Evolutionary conservation across 73 alveolate genomes (phyloP), one percentile per base, ranked within the genome.

Genomic region (Symbiodinium pilosum): DNA sequence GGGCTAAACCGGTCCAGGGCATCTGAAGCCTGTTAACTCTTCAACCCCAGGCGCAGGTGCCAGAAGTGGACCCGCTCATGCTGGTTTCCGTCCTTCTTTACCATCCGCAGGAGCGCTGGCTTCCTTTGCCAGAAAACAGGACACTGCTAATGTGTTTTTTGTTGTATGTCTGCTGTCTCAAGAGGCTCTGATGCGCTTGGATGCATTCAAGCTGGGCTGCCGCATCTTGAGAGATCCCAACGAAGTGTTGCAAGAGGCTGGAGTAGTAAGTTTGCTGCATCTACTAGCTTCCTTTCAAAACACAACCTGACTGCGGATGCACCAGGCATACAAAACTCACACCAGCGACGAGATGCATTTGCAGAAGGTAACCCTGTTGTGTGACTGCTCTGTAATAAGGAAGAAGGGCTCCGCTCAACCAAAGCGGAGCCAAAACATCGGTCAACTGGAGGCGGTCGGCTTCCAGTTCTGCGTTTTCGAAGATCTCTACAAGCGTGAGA

Each of bases 141-240:
- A 9, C 12, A 24, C 73, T 24, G 73, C 73, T 26, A 54, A 26
- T 54, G 20, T n/a, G 73, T 54, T 54, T 54, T 26, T 54, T n/a
- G 34, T n/a, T 54, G 73, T 16, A 30, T 54, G 0, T 26, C 26
- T 54, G 73, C 73, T n/a, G 73, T 54, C 32, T 54, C 34, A 16
- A 38, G 77, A 87, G 73, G 86, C 97, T 40, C 34, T 71, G 88
- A 68, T 91, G 97, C 97, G 97, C 7, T 20, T 91, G 89, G 97
- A 91, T 30, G 87, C 97, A 28, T 91, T 69, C 88, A 91, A 91
- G 88, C 68, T 91, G 73, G 97, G 97, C 88, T 91, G 97, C 83
- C 87, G 88, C 52, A 91, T 91, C 81, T 38, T 91, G 52, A 87
- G 88, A 14, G 97, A 91, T 71, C 89, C 97, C 83, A 68, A 91